Evolutionary conservation across 441 rosid species (phyloP).

Genomic region (Erodium texanum): DNA sequence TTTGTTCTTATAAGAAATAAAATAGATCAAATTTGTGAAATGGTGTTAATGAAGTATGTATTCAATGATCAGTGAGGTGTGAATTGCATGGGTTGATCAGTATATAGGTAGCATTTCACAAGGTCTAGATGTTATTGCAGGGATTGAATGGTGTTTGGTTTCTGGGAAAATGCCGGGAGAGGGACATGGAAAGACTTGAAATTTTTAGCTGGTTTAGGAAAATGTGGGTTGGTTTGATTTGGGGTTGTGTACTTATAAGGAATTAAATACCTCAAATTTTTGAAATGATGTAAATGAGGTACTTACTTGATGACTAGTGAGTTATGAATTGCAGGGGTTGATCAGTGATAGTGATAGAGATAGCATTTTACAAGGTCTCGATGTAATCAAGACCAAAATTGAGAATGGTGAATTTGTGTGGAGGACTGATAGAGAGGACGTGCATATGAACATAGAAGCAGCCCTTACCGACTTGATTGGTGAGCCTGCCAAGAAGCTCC

Average conservation of each 20-base stretch:
- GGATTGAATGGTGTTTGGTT: slow-evolving; percentile 6
- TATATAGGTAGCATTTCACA: too few species aligned
- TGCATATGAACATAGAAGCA: slow-evolving; percentile 96
- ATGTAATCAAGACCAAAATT: slow-evolving; percentile 55
- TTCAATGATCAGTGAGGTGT: neutral
- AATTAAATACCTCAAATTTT: too few species aligned
- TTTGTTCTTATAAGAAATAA: neutral
- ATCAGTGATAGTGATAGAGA: slow-evolving; percentile 53
- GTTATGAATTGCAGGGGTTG: slow-evolving; percentile 42
- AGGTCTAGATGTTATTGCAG: too few species aligned
- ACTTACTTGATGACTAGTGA: neutral
- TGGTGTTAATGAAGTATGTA: neutral
- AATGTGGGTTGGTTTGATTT: neutral
- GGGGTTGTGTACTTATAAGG: neutral
- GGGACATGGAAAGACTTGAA: neutral
- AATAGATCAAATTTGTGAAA: neutral
- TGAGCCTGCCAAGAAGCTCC: slow-evolving; percentile 92
- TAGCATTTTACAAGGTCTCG: slow-evolving; percentile 58
- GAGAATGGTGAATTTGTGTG: slow-evolving; percentile 60
- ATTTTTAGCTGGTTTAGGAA: slow-evolving; percentile 22
- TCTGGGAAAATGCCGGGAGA: slow-evolving; percentile 6
- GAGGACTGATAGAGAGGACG: slow-evolving; percentile 94
- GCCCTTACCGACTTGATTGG: slow-evolving; percentile 83
- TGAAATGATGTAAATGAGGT: neutral
- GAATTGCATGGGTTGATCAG: neutral